phyloP scores from a whole-genome alignment of 352 stramenopile species.

The Phytophthora quininea region DNA sequence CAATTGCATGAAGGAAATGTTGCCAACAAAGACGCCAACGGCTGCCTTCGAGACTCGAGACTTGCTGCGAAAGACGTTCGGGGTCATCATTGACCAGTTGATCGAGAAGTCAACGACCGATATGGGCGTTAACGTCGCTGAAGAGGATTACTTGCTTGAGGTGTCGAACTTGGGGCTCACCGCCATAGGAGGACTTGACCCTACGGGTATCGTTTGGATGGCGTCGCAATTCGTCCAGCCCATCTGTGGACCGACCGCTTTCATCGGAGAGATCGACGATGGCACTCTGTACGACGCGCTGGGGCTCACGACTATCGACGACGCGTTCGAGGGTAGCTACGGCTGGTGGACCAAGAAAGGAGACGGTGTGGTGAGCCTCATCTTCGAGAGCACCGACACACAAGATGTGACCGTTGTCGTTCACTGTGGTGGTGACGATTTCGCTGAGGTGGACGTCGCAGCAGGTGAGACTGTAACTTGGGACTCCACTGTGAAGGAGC shows the following conservation, averaged over 20 bases:
- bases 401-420: conserved; percentile 27
- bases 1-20: conserved; percentile 27
- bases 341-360: conserved; percentile 49
- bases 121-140: conserved; percentile 17
- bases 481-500: conserved; percentile 34
- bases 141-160: conserved; percentile 42
- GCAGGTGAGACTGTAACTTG: conserved; percentile 38
- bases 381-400: conserved; percentile 44
- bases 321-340: conserved; percentile 48
- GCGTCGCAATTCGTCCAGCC: conserved; percentile 58
- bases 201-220: conserved; percentile 47
- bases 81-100: conserved; percentile 28
- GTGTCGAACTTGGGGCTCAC: conserved; percentile 49
- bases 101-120: conserved; percentile 19
- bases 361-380: conserved; percentile 37
- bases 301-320: conserved; percentile 27
- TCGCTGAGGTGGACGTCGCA: conserved; percentile 41
- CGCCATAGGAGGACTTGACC: conserved; percentile 49
- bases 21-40: conserved; percentile 14
- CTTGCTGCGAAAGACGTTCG: conserved; percentile 28
- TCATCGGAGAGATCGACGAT: conserved; percentile 55
- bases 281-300: conserved; percentile 37
- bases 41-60: conserved; percentile 28
- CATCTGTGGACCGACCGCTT: conserved; percentile 53
- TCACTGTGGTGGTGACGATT: conserved; percentile 38